Evolutionary conservation across 257 asterid genomes (phyloP), one percentile per base, ranked within the genome.

Genomic region (Petrea volubilis): DNA sequence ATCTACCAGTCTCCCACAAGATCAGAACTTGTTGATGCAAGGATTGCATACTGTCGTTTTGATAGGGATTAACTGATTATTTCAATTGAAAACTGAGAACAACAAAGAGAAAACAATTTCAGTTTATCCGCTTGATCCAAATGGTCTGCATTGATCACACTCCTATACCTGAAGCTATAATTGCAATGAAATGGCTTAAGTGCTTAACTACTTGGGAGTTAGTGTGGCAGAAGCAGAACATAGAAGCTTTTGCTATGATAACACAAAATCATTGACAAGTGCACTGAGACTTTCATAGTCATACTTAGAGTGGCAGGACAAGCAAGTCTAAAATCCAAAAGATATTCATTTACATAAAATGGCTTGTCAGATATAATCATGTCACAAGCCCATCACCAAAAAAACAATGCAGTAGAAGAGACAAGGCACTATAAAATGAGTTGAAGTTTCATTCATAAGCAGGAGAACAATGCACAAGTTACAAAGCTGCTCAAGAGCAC

Each of bases 331-430:
- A 34, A 31, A 60, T 25, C 52, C 72, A 64, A 47, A 52, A 24
- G 17, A 18, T 31, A 31, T 8, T 20, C 33, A 14, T 64, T 41
- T 71, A 46, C 27, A 63, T 49, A 41, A 64, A 17, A 60, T 17
- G 17, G n/a, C 46, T 47, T 24, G 50, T 68, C 40, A 60, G 58
- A 21, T 47, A 25, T 41, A 43, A 24, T 25, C 63, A 44, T 53
- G 27, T 52, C 71, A 70, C 58, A 72, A 38, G 50, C 69, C 65
- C 63, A 28, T 44, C 58, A 25, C 60, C 38, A 64, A 49, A 33
- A 47, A 67, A 61, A 52, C 68, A 33, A 61, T 1, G n/a, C 21
- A 28, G 24, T 34, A 60, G 17, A 21, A 59, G n/a, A 43, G 27
- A 50, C 59, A 36, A 4, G 29, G 17, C 38, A 36, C 11, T 33